Evolutionary conservation across 352 stramenopile species (phyloP).

Genomic region (Globisporangium abappressorium): DNA sequence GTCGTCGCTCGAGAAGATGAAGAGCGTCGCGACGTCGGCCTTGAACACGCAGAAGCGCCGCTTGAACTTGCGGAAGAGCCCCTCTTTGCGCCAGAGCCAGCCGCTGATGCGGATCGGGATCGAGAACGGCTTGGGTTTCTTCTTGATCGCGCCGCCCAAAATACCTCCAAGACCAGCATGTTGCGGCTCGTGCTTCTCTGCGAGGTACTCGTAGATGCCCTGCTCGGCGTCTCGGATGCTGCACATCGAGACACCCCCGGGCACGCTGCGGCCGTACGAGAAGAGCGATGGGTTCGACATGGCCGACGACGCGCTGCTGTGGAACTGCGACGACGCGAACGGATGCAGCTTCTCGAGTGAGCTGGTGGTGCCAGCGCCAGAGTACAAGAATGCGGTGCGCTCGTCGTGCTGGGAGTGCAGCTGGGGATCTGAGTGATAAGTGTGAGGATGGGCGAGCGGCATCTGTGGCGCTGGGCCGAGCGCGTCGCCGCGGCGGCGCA

Average conservation of each 20-base stretch:
- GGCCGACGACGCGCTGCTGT: neutral
- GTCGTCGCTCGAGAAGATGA: conserved; percentile 45
- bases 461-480: neutral
- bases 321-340: conserved; percentile 4
- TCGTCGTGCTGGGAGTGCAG: neutral
- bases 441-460: neutral
- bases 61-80: conserved; percentile 36
- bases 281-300: conserved; percentile 2
- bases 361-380: neutral
- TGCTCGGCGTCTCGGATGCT: conserved; percentile 48
- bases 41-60: conserved; percentile 65
- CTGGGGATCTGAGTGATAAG: neutral
- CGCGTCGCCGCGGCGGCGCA: neutral
- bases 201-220: conserved; percentile 63
- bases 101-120: conserved; percentile 41
- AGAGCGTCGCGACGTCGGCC: conserved; percentile 32
- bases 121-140: conserved; percentile 14
- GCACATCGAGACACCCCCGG: conserved; percentile 14
- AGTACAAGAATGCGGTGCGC: neutral
- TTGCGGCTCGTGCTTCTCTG: conserved; percentile 36
- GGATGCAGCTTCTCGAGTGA: neutral
- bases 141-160: neutral
- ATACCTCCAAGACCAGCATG: too few species aligned
- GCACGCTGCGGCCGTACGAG: neutral
- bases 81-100: conserved; percentile 59